phyloP scores from a whole-genome alignment of 2,329 filamentous ascomycete genomes.

The Trichophyton benhamiae region DNA sequence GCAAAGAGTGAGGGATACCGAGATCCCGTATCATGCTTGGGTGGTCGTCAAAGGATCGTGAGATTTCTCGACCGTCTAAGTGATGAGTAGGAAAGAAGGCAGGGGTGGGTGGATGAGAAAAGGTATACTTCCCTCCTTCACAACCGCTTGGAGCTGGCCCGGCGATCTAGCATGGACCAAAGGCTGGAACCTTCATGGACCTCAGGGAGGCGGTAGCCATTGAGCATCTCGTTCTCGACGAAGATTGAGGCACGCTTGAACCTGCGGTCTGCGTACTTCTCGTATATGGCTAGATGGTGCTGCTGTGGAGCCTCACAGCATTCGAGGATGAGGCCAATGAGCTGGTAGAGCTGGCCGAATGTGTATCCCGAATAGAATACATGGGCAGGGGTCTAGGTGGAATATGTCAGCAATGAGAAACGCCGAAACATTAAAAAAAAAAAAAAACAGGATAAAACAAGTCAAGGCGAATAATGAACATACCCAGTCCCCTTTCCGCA shows the following conservation, averaged over 20 bases:
- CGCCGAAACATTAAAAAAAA: too few species aligned
- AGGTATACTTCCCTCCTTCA: not conserved
- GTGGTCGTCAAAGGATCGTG: not conserved
- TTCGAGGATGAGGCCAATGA: conserved; percentile 68
- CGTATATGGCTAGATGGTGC: conserved; percentile 77
- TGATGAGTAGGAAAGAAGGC: not conserved
- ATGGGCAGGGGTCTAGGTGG: conserved; percentile 58
- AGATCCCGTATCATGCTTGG: not conserved
- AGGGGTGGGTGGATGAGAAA: conserved; percentile 2
- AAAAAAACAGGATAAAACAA: not conserved
- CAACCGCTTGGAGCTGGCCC: conserved; percentile 3
- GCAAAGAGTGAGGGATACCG: not conserved
- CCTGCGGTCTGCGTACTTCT: conserved; percentile 80
- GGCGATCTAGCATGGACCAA: conserved; percentile 2
- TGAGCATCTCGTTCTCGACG: conserved; percentile 61
- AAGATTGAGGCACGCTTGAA: conserved; percentile 76
- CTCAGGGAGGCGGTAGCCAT: conserved; percentile 44
- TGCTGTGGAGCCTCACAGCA: conserved; percentile 71
- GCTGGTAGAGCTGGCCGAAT: conserved; percentile 63
- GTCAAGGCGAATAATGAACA: conserved; percentile 26
- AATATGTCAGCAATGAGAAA: conserved; percentile 2
- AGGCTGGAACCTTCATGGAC: conserved; percentile 5
- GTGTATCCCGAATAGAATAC: conserved; percentile 93
- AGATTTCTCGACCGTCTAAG: not conserved
- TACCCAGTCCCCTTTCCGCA: conserved; percentile 91